Evolutionary conservation across 805 yeast species (phyloP), one percentile per base, ranked within the genome.

Genomic region (Metschnikowia cubensis): DNA sequence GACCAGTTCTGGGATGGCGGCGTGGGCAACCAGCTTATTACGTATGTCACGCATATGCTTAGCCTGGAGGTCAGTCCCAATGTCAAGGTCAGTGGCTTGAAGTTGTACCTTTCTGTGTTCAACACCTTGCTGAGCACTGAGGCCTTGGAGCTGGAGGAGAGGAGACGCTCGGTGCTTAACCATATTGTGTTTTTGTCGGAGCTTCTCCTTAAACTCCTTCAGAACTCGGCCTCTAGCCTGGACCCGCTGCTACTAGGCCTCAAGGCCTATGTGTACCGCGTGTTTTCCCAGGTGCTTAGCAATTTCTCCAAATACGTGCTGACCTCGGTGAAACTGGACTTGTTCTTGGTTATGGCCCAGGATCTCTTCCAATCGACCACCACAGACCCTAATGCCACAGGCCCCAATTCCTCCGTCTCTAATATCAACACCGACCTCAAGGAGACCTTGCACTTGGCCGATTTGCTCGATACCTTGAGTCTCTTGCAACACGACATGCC

Each of bases 1-100:
- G 89, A 84, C 34, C 92, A 88, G 65, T 92, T 91, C 63, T 87
- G 90, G 73, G 85, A 81, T 48, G 85, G 81, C 10, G 87, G 87
- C 1, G 75, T 85, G 38, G 92, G 91, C 2, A 54, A 64, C 17
- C 73, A 74, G 38, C 74, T 87, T 0, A 70, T 83, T 36, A 65
- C 72, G 32, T 79, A 82, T 35, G 75, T 87, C 47, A 66, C 75
- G 36, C 61, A 63, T 39, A 59, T 83, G 29, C 60, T 82, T 31
- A 47, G 59, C 21, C 63, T 62, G 21, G 50, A 64, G 0, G 37
- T 52, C 42, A 54, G 63, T 8, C 49, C 69, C 11, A 75, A 71
- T 11, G 67, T 79, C 10, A 79, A 78, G 57, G 62, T 76, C 2
- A 72, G 74, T 20, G 79, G 83, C 2, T 66, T 82, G 4, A 70